A percentile compares a stretch with the other conserved stretches of the same genome.
phyloP scores from a whole-genome alignment of 1,284 basidiomycete species.

The Puccinia polysora region DNA sequence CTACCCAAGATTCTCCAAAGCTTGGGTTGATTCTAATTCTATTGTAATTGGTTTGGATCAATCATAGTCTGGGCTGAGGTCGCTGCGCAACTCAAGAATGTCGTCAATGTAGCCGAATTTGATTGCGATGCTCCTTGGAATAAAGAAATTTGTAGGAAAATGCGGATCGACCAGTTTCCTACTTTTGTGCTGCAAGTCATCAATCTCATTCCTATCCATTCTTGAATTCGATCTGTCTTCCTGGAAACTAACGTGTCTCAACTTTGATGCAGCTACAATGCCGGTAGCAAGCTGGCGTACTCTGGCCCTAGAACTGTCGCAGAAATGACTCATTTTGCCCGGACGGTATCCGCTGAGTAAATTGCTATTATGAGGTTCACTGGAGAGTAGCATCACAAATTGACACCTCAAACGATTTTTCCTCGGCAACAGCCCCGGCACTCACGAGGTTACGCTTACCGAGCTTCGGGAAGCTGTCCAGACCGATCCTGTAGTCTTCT shows the following conservation, averaged over 20 bases:
- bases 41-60: neutral
- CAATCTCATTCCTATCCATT: neutral
- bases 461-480: conserved; percentile 5
- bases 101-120: conserved; percentile 33
- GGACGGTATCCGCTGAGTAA: conserved; percentile 5
- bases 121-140: conserved; percentile 20
- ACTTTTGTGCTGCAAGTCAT: conserved; percentile 27
- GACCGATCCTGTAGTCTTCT: conserved; percentile 20
- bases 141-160: conserved; percentile 14
- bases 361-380: neutral
- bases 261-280: conserved; percentile 3
- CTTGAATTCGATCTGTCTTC: neutral
- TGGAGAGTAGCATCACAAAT: neutral
- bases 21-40: neutral
- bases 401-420: neutral
- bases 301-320: neutral
- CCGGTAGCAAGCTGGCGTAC: conserved; percentile 24
- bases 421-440: conserved; percentile 5
- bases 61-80: conserved; percentile 27
- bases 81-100: neutral
- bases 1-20: too few relatives aligned
- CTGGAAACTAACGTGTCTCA: too few relatives aligned
- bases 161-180: conserved; percentile 7
- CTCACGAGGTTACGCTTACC: neutral
- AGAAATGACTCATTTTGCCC: neutral